phyloP scores from a whole-genome alignment of 306 rosid species.

The Cicer pinnatifidum region DNA sequence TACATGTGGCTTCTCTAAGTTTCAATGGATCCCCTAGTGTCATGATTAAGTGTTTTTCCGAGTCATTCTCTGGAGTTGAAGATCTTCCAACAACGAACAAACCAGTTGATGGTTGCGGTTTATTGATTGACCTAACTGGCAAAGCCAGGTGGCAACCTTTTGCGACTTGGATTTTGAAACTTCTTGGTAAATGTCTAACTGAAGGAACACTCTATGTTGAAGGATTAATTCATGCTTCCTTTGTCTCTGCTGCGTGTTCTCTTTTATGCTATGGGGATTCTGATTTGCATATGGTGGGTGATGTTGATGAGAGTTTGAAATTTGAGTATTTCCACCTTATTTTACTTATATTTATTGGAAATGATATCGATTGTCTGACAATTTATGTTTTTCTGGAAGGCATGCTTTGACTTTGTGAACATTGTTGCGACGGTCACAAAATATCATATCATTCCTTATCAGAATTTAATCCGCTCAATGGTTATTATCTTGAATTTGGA shows the following conservation, averaged over 20 bases:
- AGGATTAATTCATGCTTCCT: conserved; percentile 68
- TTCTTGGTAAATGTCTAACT: conserved; percentile 70
- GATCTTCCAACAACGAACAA: conserved; percentile 63
- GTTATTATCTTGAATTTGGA: conserved; percentile 68
- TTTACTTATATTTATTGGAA: conserved; percentile 15
- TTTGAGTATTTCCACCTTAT: conserved; percentile 7
- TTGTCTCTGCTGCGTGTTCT: conserved; percentile 74
- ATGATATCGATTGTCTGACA: conserved; percentile 43
- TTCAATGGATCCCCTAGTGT: conserved; percentile 51
- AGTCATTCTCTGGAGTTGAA: conserved; percentile 62
- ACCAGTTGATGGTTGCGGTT: conserved; percentile 68
- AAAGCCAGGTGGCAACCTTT: conserved; percentile 75
- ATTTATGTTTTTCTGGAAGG: conserved; percentile 63
- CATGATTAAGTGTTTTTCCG: conserved; percentile 66
- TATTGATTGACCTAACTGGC: conserved; percentile 66
- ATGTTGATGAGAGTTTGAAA: conserved; percentile 38
- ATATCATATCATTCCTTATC: conserved; percentile 69
- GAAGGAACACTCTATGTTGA: conserved; percentile 89
- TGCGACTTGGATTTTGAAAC: conserved; percentile 84
- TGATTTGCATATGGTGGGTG: conserved; percentile 82
- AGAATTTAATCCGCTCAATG: conserved; percentile 70
- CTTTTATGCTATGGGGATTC: conserved; percentile 83
- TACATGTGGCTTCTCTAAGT: conserved; percentile 55
- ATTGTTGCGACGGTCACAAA: conserved; percentile 62
- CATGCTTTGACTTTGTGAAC: conserved; percentile 80